Conservation (phyloP, 164 flowering plant genomes). For the Magnolia kwangsiensis region DNA sequence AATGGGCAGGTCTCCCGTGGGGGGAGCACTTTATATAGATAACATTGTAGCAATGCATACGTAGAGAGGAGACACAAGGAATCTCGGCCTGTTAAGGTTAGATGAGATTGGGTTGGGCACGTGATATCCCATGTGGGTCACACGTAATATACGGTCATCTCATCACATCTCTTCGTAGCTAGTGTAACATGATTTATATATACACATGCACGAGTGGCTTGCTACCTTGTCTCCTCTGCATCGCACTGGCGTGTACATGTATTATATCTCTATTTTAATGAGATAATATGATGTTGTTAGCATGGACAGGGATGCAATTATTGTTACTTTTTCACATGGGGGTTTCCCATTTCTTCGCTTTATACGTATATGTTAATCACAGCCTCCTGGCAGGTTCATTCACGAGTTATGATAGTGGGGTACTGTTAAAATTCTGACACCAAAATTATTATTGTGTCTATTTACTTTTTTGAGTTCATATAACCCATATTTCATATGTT, state of each 20-base stretch:
- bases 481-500: too few relatives aligned
- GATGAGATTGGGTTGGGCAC: background rate
- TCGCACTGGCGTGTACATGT: background rate
- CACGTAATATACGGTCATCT: background rate
- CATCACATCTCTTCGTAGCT: background rate
- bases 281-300: too few relatives aligned
- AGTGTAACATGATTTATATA: background rate
- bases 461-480: too few relatives aligned
- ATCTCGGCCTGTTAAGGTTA: background rate
- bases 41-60: background rate
- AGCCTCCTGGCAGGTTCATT: too few relatives aligned
- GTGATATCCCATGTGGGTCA: constrained; percentile 1
- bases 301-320: too few relatives aligned
- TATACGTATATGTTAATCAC: too few relatives aligned
- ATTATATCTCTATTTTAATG: too few relatives aligned
- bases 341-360: too few relatives aligned
- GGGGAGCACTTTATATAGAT: background rate
- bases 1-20: background rate
- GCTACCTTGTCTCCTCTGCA: background rate
- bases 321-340: too few relatives aligned
- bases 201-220: background rate
- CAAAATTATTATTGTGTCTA: too few relatives aligned
- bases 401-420: too few relatives aligned
- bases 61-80: background rate
- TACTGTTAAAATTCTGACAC: too few relatives aligned